Base-by-base conservation (phyloP, 2,329 filamentous ascomycete species). In the Bretziella fagacearum region DNA sequence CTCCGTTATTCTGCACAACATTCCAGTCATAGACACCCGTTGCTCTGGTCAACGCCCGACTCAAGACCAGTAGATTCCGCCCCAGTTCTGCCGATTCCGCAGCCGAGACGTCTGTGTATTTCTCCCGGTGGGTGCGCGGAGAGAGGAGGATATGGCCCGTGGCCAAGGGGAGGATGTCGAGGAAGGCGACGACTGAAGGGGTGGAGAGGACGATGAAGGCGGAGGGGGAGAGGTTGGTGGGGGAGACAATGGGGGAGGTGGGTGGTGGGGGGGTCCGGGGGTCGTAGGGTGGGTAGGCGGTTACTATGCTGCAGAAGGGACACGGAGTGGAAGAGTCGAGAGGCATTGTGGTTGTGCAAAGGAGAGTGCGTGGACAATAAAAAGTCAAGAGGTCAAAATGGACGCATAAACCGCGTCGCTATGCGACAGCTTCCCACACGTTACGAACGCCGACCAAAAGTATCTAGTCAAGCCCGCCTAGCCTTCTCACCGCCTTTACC, bases 1-100 rank as follows among this genome's bases (percentile, higher is more conserved):
- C 79, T 13, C 89, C 85, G 56, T 95, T 96, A 60, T 96, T 96
- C 66, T 96, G 89, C 47, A 96, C 84, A 25, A 96, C 77, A 62
- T 98, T 98, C 81, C 89, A 96, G 63, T 95, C 87, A 44, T 69
- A 69, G 1, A 84, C 74, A 7, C 79, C 81, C 2, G 79, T 83
- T 1, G 77, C 75, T 44, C 68, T 69, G 26, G 77, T 71, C 30
- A 94, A 69, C 0, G 83, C 82, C 17, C 74, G 67, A 15, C 81
- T 83, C 2, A 95, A 65, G 3, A 89, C 62, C 27, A 84, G 77
- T 23, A 93, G 71, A 66, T 70, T 74, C 51, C 61, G 59, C 56
- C 83, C 77, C 47, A 93, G 69, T 56, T 81, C 78, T 47, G 69
- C 67, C 20, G 78, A 74, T 59, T 86, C 81, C 40, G 60, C 59